These are phyloP conservation scores for Globisporangium heterothallicum DNA, from an alignment of 352 stramenopile species.

Conservation along the genomic window DNA sequence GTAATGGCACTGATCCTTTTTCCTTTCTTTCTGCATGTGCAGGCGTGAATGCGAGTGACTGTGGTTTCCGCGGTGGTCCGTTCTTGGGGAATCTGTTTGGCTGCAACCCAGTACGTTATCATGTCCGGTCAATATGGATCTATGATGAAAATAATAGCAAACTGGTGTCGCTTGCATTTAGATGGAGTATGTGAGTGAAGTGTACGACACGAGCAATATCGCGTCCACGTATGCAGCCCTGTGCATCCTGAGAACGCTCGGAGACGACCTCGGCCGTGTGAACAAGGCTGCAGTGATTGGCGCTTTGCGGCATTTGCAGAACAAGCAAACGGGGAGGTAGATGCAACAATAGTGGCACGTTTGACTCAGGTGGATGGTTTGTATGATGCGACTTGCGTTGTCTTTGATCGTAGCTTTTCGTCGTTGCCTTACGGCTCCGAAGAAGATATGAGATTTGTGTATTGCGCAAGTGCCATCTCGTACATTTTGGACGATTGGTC, in stretches of 20 bases:
- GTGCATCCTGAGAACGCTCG: constrained; percentile 79
- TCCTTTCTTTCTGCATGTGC: background rate
- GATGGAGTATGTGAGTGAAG: constrained; percentile 54
- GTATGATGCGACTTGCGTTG: constrained; percentile 3
- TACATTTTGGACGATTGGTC: constrained; percentile 85
- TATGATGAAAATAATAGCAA: background rate
- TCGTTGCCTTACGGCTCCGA: constrained; percentile 67
- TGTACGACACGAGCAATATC: constrained; percentile 83
- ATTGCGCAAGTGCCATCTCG: constrained; percentile 84
- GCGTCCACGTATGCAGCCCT: constrained; percentile 81
- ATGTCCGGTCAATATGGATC: background rate
- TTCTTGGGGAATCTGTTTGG: constrained; percentile 63
- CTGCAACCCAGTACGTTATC: constrained; percentile 25
- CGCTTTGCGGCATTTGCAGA: constrained; percentile 65
- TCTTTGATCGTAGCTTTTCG: constrained; percentile 43
- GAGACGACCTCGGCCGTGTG: constrained; percentile 73
- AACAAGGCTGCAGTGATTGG: constrained; percentile 64
- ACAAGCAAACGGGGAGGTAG: constrained; percentile 66
- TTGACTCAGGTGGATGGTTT: background rate
- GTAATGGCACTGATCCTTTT: background rate
- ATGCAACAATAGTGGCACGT: background rate
- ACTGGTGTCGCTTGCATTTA: constrained; percentile 12
- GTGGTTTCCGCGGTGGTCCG: constrained; percentile 63
- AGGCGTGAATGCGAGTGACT: constrained; percentile 65
- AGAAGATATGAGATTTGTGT: constrained; percentile 88